Conservation (phyloP, 306 rosid species). For the Purshia tridentata region DNA sequence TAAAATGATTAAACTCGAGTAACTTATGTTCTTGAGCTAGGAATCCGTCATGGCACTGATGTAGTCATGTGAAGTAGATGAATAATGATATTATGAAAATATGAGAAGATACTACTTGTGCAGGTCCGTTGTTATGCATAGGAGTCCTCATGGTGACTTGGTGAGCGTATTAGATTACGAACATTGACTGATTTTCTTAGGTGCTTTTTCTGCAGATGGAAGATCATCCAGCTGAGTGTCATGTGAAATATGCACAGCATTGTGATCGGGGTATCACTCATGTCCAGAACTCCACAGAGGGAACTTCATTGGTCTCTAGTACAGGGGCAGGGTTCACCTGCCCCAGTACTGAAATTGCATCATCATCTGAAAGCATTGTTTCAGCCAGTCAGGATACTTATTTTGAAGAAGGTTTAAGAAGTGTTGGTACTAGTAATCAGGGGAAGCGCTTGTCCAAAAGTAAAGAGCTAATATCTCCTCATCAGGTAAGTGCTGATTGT, state of each 20-base stretch:
- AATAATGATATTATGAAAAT: background rate
- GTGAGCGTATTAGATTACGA: background rate
- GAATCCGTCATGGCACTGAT: background rate
- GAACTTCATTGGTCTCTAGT: slow-evolving; percentile 35
- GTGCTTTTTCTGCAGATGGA: slow-evolving; percentile 62
- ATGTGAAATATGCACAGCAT: slow-evolving; percentile 38
- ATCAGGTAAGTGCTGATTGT: slow-evolving; percentile 65
- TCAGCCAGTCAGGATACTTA: slow-evolving; percentile 25
- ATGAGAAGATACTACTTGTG: background rate
- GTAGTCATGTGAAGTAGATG: slow-evolving; percentile 7
- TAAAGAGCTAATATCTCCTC: slow-evolving; percentile 70
- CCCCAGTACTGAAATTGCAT: slow-evolving; percentile 42
- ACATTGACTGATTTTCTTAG: slow-evolving; percentile 14
- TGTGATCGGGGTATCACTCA: slow-evolving; percentile 30
- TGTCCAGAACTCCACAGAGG: slow-evolving; percentile 41
- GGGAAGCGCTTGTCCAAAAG: slow-evolving; percentile 55
- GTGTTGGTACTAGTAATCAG: slow-evolving; percentile 38
- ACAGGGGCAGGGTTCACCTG: slow-evolving; percentile 39
- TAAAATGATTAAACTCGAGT: background rate
- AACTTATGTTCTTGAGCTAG: background rate
- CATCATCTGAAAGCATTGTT: slow-evolving; percentile 32
- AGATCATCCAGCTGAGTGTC: slow-evolving; percentile 49
- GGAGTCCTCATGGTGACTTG: background rate
- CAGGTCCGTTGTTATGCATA: background rate
- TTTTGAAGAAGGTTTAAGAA: slow-evolving; percentile 50